These are phyloP conservation scores for Quercus suber DNA, from an alignment of 306 rosid species.

Conservation along the genomic window DNA sequence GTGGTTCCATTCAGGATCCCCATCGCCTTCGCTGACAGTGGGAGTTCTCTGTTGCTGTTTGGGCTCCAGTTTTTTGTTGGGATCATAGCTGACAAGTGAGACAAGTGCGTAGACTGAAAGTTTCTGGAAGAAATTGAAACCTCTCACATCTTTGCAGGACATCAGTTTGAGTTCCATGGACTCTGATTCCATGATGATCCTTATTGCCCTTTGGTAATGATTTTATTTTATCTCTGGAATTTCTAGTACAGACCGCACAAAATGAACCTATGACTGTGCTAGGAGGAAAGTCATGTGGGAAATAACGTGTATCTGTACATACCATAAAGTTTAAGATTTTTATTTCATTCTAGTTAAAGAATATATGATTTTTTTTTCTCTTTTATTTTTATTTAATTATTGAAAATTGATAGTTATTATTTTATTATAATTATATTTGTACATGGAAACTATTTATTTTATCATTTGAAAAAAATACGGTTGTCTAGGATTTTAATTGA, in stretches of 20 bases:
- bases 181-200: conserved; percentile 20
- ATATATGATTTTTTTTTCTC: too few relatives aligned
- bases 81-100: conserved; percentile 33
- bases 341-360: too few relatives aligned
- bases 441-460: too few relatives aligned
- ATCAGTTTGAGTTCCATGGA: conserved; percentile 44
- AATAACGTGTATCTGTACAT: neutral
- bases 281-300: neutral
- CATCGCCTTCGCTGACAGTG: conserved; percentile 12
- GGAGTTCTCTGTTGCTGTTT: conserved; percentile 34
- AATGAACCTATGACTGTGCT: neutral
- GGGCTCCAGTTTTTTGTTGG: conserved; percentile 12
- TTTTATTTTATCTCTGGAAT: neutral
- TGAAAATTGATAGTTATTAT: too few relatives aligned
- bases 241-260: neutral
- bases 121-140: conserved; percentile 69
- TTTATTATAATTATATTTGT: too few relatives aligned
- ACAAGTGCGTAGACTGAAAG: conserved; percentile 43
- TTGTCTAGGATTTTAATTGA: too few relatives aligned
- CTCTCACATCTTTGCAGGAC: conserved; percentile 35
- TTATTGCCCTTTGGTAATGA: too few relatives aligned
- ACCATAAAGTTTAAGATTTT: too few relatives aligned
- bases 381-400: too few relatives aligned
- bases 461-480: too few relatives aligned
- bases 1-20: conserved; percentile 48